These are phyloP conservation scores for Capsicum rhomboideum DNA, from an alignment of 257 asterid species.

Conservation along the genomic window DNA sequence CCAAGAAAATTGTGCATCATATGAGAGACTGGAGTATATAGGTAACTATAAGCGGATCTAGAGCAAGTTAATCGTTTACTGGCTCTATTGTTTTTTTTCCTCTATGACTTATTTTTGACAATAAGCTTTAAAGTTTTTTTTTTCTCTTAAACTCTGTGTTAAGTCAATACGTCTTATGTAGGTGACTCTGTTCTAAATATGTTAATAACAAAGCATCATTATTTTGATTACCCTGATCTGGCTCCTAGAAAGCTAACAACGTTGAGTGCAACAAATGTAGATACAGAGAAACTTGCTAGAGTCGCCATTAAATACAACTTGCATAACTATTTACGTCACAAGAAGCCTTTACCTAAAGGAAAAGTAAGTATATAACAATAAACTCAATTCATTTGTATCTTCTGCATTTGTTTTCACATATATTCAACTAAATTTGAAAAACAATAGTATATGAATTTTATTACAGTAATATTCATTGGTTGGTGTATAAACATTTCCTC, in stretches of 20 bases:
- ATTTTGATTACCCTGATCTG: slow-evolving; percentile 17
- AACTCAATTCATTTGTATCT: not conserved
- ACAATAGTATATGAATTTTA: not conserved
- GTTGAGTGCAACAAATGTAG: slow-evolving; percentile 58
- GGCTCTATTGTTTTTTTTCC: not conserved
- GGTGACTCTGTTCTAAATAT: slow-evolving; percentile 23
- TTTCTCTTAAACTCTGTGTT: no score
- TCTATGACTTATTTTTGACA: not conserved
- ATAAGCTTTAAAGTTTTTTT: no score
- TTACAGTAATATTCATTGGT: not conserved
- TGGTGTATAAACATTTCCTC: not conserved
- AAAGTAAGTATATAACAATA: slow-evolving; percentile 20
- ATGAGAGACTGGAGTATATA: no score
- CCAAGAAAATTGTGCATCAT: not conserved
- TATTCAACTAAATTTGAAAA: not conserved
- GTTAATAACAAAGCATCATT: slow-evolving; percentile 14
- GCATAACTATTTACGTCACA: slow-evolving; percentile 27
- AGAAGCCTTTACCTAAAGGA: slow-evolving; percentile 10
- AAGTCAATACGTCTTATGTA: not conserved
- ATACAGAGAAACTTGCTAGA: slow-evolving; percentile 57
- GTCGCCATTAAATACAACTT: slow-evolving; percentile 23
- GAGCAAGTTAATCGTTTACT: not conserved
- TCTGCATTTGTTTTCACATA: not conserved
- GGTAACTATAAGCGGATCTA: slow-evolving; percentile 14
- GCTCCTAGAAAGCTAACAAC: slow-evolving; percentile 29